Base-by-base conservation (phyloP, 2,329 filamentous ascomycete species). In the Escovopsis sp. region DNA sequence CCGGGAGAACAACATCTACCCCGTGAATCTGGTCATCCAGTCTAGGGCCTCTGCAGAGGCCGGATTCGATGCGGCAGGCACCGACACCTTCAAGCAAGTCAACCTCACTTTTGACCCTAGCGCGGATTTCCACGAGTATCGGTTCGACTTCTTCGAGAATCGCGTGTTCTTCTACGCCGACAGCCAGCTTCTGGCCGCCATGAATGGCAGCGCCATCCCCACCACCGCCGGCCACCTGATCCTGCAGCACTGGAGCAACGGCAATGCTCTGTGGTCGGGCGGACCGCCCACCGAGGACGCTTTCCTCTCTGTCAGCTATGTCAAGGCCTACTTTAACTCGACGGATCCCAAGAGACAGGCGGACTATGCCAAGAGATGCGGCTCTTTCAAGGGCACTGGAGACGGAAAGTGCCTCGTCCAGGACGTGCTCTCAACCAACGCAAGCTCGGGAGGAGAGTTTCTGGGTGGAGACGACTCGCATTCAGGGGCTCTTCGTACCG, bases 261-360 rank as follows among this genome's bases (percentile, higher is more conserved):
- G 83, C 32, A 80, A 87, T 54, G 55, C 67, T 6, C 54, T 65
- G 2, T 89, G 84, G 84, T 82, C 78, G 35, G 76, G 68, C 11
- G 84, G 83, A 0, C 84, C 84, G 3, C 83, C 84, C 0, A 49
- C 51, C 0, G 48, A 65, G 32, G 78, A 87, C 51, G 75, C 82
- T 0, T 61, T 70, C 15, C 66, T 85, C 51, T 73, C 69, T 6
- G 68, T 88, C 23, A 72, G 68, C 33, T 86, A 86, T 53, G 70
- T 86, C 44, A 85, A 84, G 57, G 79, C 78, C 0, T 89, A 88
- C 59, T 89, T 87, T 65, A 88, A 88, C 64, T 79, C 79, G 12
- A 78, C 79, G 3, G 51, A 65, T 18, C 48, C 52, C 2, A 33
- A 46, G 4, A 41, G 41, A 32, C 52, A 50, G 38, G 34, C 39